A percentile compares a stretch with the other conserved stretches of the same genome.
Evolutionary conservation across 1,284 basidiomycete genomes (phyloP).

Genomic region (Heterobasidion occidentale): DNA sequence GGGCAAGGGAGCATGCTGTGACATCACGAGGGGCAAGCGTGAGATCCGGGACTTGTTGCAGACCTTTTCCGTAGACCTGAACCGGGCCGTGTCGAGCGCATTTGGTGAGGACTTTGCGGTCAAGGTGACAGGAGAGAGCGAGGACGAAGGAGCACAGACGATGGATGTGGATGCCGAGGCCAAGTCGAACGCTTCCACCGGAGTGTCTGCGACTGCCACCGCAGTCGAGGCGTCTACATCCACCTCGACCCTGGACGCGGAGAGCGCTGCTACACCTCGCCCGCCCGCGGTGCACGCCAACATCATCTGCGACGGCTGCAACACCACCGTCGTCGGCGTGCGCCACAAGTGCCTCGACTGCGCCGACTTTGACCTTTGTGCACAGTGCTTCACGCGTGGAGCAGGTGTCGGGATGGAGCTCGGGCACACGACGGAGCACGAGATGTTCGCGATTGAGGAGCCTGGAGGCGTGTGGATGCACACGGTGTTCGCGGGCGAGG

Average conservation of each 20-base stretch:
- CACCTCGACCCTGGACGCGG: neutral
- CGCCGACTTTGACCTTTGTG: conserved; percentile 68
- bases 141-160: neutral
- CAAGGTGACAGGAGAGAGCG: neutral
- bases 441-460: conserved; percentile 60
- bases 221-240: neutral
- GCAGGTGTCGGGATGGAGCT: no score
- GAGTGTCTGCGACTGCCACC: neutral
- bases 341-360: conserved; percentile 75
- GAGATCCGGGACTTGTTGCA: conserved; percentile 32
- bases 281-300: conserved; percentile 24
- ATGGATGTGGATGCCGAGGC: neutral
- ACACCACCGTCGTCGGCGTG: conserved; percentile 44
- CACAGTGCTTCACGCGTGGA: conserved; percentile 12
- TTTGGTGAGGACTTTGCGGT: conserved; percentile 27
- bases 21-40: conserved; percentile 39
- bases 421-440: conserved; percentile 26
- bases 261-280: conserved; percentile 2
- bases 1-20: conserved; percentile 33
- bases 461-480: conserved; percentile 61
- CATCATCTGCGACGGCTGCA: conserved; percentile 53
- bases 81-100: conserved; percentile 36
- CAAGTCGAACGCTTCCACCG: neutral
- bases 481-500: conserved; percentile 38
- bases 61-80: conserved; percentile 55